A percentile compares a stretch with the other conserved stretches of the same genome.
Conservation (phyloP, 2,329 filamentous ascomycete genomes). For the Trichocomaceae sp. region DNA sequence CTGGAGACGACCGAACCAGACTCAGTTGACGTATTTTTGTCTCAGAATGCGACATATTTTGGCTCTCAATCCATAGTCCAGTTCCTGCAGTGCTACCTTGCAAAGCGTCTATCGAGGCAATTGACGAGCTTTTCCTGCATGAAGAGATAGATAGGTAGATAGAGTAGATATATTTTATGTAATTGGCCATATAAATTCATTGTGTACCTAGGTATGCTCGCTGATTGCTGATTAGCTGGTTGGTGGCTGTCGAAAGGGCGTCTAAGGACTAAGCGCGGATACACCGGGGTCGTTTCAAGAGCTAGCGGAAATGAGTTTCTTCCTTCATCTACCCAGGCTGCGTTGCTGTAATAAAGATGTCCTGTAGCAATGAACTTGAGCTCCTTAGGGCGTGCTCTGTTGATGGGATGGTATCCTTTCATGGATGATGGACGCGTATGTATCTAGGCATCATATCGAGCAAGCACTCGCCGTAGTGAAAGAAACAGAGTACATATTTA, state of each 20-base stretch:
- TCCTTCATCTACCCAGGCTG: not conserved
- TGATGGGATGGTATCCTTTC: too few relatives aligned
- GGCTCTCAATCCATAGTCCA: too few relatives aligned
- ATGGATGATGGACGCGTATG: too few relatives aligned
- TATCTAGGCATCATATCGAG: too few relatives aligned
- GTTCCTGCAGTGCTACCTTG: too few relatives aligned
- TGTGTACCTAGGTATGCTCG: not conserved
- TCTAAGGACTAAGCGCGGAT: not conserved
- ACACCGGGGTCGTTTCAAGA: not conserved
- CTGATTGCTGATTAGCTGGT: not conserved
- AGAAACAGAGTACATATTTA: too few relatives aligned
- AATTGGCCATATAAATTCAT: not conserved
- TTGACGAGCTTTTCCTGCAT: not conserved
- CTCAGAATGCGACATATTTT: not conserved
- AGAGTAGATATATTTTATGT: not conserved
- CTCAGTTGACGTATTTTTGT: not conserved
- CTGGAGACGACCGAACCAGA: not conserved
- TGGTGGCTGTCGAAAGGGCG: too few relatives aligned
- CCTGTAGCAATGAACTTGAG: too few relatives aligned
- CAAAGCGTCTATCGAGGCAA: too few relatives aligned
- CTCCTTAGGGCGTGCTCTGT: too few relatives aligned
- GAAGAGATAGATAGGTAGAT: not conserved
- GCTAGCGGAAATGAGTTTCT: not conserved
- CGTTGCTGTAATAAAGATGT: too few relatives aligned
- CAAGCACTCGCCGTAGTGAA: too few relatives aligned